Percentiles rank a stretch among this genome's conserved stretches.
phyloP scores from a whole-genome alignment of 2,329 filamentous ascomycete species.

The Aspergillus tubingensis region DNA sequence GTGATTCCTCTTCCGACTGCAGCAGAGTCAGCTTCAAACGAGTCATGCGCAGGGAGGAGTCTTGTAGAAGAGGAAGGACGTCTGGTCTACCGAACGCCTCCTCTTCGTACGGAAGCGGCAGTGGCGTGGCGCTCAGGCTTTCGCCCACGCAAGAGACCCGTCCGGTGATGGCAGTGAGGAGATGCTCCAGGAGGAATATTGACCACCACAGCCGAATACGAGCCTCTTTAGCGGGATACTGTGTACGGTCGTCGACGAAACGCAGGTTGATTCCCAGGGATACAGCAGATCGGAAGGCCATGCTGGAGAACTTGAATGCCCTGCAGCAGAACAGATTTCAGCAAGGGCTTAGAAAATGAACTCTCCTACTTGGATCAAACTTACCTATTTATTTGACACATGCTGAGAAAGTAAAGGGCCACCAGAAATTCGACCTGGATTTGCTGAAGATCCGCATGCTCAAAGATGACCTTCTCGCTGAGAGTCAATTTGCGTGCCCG shows the following conservation, averaged over 20 bases:
- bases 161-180: constrained; percentile 46
- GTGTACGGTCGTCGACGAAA: constrained; percentile 38
- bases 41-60: constrained; percentile 19
- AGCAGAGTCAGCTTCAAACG: constrained; percentile 33
- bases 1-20: constrained; percentile 22
- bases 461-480: constrained; percentile 39
- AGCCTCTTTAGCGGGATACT: constrained; percentile 42
- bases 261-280: constrained; percentile 46
- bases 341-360: neutral
- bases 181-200: constrained; percentile 44
- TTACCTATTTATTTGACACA: constrained; percentile 47
- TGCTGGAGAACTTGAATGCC: constrained; percentile 43
- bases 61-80: constrained; percentile 28
- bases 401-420: constrained; percentile 42
- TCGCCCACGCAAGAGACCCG: constrained; percentile 43
- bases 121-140: constrained; percentile 39
- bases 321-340: constrained; percentile 21
- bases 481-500: constrained; percentile 42
- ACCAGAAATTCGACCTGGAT: constrained; percentile 45
- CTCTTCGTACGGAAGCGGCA: constrained; percentile 42
- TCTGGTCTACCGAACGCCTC: constrained; percentile 33
- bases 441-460: constrained; percentile 46
- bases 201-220: constrained; percentile 48
- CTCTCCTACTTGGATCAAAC: neutral
- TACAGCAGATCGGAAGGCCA: constrained; percentile 44